Base-by-base conservation (phyloP, 2,329 filamentous ascomycete genomes). In the Neobulgaria alba region DNA sequence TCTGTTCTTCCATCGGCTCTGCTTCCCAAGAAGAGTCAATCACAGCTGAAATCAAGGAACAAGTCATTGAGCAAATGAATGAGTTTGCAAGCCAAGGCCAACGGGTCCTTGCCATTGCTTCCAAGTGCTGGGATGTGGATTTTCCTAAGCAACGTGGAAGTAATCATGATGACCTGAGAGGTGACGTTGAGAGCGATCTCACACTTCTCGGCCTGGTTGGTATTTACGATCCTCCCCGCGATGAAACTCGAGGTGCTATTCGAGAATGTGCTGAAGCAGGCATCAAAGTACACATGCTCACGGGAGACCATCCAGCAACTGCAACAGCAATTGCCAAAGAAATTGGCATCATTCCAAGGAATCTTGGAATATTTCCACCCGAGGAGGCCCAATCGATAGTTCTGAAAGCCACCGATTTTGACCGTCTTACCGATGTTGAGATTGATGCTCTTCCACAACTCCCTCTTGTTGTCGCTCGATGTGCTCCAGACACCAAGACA, bases 271-370 rank as follows among this genome's bases (percentile, higher is more conserved):
- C 80, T 3, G 69, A 73, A 1, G 84, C 84, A 2, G 80, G 80
- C 1, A 82, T 88, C 43, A 70, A 78, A 16, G 76, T 87, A 29
- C 79, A 83, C 59, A 89, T 89, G 83, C 81, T 88, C 1, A 88
- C 84, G 2, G 51, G 51, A 26, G 73, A 77, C 46, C 73, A 76
- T 50, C 71, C 71, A 15, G 68, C 69, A 12, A 77, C 73, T 14
- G 73, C 73, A 12, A 66, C 66, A 26, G 72, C 72, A 3, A 77
- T 77, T 49, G 73, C 73, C 16, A 66, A 67, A 18, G 69, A 76
- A 58, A 72, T 77, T 29, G 73, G 73, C 8, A 76, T 33, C 37
- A 65, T 77, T 29, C 65, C 64, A 12, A 58, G 63, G 7, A 66
- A 71, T 35, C 60, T 68, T 35, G 56, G 59, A 3, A 58, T 60